Base-by-base conservation (phyloP, 495 filamentous ascomycete species). In the Podospora anserina region DNA sequence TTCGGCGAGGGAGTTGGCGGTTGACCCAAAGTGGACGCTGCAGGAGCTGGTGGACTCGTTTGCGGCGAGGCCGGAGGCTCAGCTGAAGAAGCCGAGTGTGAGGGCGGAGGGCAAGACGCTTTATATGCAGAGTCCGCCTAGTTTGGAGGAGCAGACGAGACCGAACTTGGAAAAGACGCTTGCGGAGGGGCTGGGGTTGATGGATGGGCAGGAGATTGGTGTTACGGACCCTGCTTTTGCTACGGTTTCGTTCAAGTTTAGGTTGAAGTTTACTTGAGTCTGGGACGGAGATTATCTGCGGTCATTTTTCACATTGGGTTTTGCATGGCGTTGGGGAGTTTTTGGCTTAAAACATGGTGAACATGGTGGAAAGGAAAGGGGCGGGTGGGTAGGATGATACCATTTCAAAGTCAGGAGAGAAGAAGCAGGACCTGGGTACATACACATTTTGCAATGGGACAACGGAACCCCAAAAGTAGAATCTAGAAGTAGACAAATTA, bases 31-130 rank as follows among this genome's bases (percentile, higher is more conserved):
- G 19, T 84, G 83, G 79, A 97, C 93, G 0, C 80, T 99, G 69
- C 83, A 89, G 67, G 91, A 94, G 23, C 93, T 97, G 70, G 90
- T 97, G 44, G 94, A 96, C 11, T 90, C 87, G 30, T 82, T 99
- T 55, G 91, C 91, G 13, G 89, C 90, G 70, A 85, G 89, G 74
- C 90, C 95, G 9, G 94, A 96, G 77, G 87, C 92, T 67, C 90
- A 94, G 78, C 80, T 96, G 65, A 93, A 97, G 84, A 96, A 94
- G 74, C 94, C 96, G 15, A 95, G 90, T 18, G 82, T 98, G 73
- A 86, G 93, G 55, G 91, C 91, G 0, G 90, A 91, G 76, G 86
- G 86, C 55, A 91, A 87, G 78, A 94, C 92, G 18, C 83, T 99
- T 39, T 99, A 97, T 78, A 94, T 94, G 82, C 92, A 92, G 68